These are phyloP conservation scores for Lepidium didymum DNA, from an alignment of 345 rosid genomes.

Conservation along the genomic window DNA sequence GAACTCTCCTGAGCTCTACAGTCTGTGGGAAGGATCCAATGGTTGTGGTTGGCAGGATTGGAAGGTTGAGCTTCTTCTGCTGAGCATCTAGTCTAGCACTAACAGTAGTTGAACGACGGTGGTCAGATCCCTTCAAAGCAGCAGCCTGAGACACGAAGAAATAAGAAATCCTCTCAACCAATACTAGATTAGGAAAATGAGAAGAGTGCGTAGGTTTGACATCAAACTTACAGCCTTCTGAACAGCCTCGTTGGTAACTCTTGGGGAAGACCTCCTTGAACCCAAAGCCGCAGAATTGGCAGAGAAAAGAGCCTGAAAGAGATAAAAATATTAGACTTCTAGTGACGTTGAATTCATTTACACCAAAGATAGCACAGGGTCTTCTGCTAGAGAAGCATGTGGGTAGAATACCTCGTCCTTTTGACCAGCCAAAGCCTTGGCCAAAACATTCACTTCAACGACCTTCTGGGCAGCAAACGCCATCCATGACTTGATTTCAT, in stretches of 20 bases:
- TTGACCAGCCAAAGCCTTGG: slow-evolving; percentile 85
- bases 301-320: slow-evolving; percentile 67
- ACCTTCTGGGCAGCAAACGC: slow-evolving; percentile 99
- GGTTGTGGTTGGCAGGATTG: slow-evolving; percentile 92
- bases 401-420: slow-evolving; percentile 69
- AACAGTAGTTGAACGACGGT: slow-evolving; percentile 85
- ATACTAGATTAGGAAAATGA: slow-evolving; percentile 1
- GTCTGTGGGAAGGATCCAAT: slow-evolving; percentile 99
- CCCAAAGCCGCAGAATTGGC: slow-evolving; percentile 82
- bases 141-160: slow-evolving; percentile 61
- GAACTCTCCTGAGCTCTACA: slow-evolving; percentile 92
- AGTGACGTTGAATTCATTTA: neutral
- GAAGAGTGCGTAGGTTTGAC: neutral
- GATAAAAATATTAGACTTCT: neutral
- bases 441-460: slow-evolving; percentile 86
- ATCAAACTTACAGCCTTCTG: slow-evolving; percentile 82
- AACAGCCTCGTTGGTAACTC: slow-evolving; percentile 87
- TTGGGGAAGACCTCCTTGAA: slow-evolving; percentile 86
- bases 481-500: slow-evolving; percentile 91
- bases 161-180: neutral
- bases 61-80: slow-evolving; percentile 96
- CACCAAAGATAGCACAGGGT: neutral
- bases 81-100: slow-evolving; percentile 86
- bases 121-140: slow-evolving; percentile 90
- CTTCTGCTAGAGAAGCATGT: neutral